Percentiles rank a stretch among this genome's conserved stretches.
Evolutionary conservation across 371 early-diverging fungal genomes (phyloP).

Genomic region (Mucor mucedo): DNA sequence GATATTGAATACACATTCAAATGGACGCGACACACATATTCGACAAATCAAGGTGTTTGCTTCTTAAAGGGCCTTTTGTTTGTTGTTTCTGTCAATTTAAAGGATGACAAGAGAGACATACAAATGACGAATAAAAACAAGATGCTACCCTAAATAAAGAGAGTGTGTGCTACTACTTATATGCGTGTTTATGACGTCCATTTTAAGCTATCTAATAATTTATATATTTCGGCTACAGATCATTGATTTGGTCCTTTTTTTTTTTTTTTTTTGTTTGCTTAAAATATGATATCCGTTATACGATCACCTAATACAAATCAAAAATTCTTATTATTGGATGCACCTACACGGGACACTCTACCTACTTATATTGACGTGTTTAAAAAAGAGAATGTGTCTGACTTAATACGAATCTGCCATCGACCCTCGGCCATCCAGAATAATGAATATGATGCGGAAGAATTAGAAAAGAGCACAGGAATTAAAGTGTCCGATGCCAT

Average conservation of each 20-base stretch:
- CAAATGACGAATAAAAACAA: not conserved
- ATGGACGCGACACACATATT: conserved; percentile 93
- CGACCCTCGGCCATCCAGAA: conserved; percentile 13
- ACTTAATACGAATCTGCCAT: conserved; percentile 66
- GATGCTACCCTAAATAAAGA: no score
- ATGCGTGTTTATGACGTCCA: conserved; percentile 3
- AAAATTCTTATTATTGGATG: conserved; percentile 69
- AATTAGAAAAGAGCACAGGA: conserved; percentile 49
- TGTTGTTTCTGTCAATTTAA: no score
- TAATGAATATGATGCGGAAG: conserved; percentile 57
- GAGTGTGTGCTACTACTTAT: no score
- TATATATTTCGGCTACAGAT: no score
- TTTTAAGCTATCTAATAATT: not conserved
- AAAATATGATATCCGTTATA: conserved; percentile 30
- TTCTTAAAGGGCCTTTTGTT: no score
- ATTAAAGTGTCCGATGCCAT: conserved; percentile 61
- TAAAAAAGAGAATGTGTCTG: conserved; percentile 51
- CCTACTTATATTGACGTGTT: conserved; percentile 51
- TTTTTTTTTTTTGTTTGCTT: conserved; percentile 1
- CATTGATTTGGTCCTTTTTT: not conserved
- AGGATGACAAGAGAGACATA: not conserved
- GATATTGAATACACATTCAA: conserved; percentile 84
- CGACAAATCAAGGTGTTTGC: conserved; percentile 77
- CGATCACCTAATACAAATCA: conserved; percentile 33
- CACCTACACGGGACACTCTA: conserved; percentile 58